Conservation (phyloP, 2,329 filamentous ascomycete genomes). For the Hypoxylon sp. region DNA sequence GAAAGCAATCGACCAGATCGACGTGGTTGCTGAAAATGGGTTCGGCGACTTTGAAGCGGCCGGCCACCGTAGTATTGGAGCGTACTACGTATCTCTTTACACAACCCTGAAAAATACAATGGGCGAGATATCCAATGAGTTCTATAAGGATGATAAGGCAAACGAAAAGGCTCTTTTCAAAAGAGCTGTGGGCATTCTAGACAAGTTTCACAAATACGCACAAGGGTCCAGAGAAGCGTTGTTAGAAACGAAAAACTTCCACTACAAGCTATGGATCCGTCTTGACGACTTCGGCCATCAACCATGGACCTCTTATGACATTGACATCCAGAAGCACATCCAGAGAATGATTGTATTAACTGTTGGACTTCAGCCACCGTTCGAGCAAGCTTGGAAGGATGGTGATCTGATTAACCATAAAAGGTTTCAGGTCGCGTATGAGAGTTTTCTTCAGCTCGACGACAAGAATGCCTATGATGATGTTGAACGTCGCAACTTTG, state of each 20-base stretch:
- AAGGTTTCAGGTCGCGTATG: not conserved
- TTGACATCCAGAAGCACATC: slow-evolving; percentile 5
- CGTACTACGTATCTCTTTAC: slow-evolving; percentile 16
- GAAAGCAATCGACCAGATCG: slow-evolving; percentile 7
- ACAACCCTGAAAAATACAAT: not conserved
- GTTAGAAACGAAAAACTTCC: not conserved
- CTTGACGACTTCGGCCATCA: not conserved
- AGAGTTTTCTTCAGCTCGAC: slow-evolving; percentile 10
- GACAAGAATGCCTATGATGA: not conserved
- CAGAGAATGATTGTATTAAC: slow-evolving; percentile 3
- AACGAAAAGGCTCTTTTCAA: slow-evolving; percentile 1
- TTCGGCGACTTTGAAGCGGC: slow-evolving; percentile 5
- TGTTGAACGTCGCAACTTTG: not conserved
- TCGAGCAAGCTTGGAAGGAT: slow-evolving; percentile 3
- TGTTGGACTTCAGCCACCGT: not conserved
- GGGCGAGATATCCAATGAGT: not conserved
- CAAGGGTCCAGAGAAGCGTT: not conserved
- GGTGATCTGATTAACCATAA: not conserved
- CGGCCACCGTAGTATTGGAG: not conserved
- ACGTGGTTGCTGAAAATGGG: not conserved
- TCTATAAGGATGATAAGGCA: not conserved
- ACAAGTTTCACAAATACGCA: not conserved
- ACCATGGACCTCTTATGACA: slow-evolving; percentile 4
- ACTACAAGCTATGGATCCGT: slow-evolving; percentile 13
- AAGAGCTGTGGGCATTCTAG: slow-evolving; percentile 7